Percentiles rank a stretch among this genome's conserved stretches.
These are phyloP conservation scores for Penicillium sp. DNA, from an alignment of 2,329 filamentous ascomycete genomes.

Conservation along the genomic window DNA sequence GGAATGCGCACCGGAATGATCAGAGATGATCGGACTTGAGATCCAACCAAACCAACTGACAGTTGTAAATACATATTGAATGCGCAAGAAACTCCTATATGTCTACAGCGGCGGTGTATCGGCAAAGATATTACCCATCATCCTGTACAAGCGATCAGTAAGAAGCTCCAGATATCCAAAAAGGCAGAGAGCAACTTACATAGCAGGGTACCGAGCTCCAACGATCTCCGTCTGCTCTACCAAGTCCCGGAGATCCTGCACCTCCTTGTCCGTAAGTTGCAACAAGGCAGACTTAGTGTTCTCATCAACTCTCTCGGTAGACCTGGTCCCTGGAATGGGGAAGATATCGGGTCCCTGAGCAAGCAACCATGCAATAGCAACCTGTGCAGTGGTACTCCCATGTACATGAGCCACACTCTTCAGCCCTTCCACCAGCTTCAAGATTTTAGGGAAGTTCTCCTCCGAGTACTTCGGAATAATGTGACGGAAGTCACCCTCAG, in stretches of 20 bases:
- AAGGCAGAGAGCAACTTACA: slow-evolving; percentile 2
- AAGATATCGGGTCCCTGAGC: slow-evolving; percentile 51
- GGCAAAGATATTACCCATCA: neutral
- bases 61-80: neutral
- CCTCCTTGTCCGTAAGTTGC: slow-evolving; percentile 22
- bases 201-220: slow-evolving; percentile 23
- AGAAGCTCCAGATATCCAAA: neutral
- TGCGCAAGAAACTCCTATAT: neutral
- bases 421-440: slow-evolving; percentile 53
- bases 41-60: neutral
- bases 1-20: too few relatives aligned
- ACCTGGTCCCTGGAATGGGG: slow-evolving; percentile 32
- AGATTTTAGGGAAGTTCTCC: slow-evolving; percentile 57
- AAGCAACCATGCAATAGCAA: slow-evolving; percentile 64
- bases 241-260: slow-evolving; percentile 19
- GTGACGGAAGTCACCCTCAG: slow-evolving; percentile 49
- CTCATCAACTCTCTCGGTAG: slow-evolving; percentile 23
- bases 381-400: slow-evolving; percentile 55
- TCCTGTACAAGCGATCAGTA: neutral
- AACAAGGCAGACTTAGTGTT: slow-evolving; percentile 19
- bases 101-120: neutral
- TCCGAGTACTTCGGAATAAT: slow-evolving; percentile 49
- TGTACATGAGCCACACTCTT: slow-evolving; percentile 54
- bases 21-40: too few relatives aligned
- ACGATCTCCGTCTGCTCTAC: slow-evolving; percentile 18